These are phyloP conservation scores for Termitomyces sp. DNA, from an alignment of 768 basidiomycete species.

Conservation along the genomic window DNA sequence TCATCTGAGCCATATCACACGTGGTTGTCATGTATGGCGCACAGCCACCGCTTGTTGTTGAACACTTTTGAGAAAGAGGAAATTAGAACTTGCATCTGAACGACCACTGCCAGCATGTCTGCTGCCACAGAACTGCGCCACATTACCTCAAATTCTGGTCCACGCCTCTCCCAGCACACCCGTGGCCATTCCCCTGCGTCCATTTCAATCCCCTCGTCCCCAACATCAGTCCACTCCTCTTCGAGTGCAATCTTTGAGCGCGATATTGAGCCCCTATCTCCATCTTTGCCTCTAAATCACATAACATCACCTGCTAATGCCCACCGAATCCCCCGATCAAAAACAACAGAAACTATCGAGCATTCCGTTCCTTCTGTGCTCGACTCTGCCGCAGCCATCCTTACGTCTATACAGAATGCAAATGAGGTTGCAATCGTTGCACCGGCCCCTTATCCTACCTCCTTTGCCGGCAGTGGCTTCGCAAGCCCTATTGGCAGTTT, in stretches of 20 bases:
- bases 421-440: slow-evolving; percentile 62
- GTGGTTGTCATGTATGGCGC: background rate
- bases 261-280: slow-evolving; percentile 67
- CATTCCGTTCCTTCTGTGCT: slow-evolving; percentile 81
- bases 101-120: slow-evolving; percentile 7
- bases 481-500: slow-evolving; percentile 67
- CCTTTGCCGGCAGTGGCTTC: slow-evolving; percentile 43
- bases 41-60: background rate
- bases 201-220: slow-evolving; percentile 78
- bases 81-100: background rate
- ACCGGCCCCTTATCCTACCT: slow-evolving; percentile 26
- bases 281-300: slow-evolving; percentile 20
- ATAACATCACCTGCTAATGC: slow-evolving; percentile 41
- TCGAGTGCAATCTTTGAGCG: slow-evolving; percentile 91
- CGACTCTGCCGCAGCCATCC: slow-evolving; percentile 74
- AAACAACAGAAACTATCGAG: slow-evolving; percentile 69
- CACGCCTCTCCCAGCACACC: slow-evolving; percentile 36
- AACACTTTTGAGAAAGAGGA: background rate
- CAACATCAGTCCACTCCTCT: slow-evolving; percentile 75
- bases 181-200: slow-evolving; percentile 57
- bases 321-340: slow-evolving; percentile 68
- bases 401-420: slow-evolving; percentile 37
- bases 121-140: slow-evolving; percentile 40
- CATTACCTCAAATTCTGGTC: slow-evolving; percentile 44
- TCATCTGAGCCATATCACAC: background rate